Evolutionary conservation across 352 stramenopile genomes (phyloP).

Genomic region (Phytophthora citricola): DNA sequence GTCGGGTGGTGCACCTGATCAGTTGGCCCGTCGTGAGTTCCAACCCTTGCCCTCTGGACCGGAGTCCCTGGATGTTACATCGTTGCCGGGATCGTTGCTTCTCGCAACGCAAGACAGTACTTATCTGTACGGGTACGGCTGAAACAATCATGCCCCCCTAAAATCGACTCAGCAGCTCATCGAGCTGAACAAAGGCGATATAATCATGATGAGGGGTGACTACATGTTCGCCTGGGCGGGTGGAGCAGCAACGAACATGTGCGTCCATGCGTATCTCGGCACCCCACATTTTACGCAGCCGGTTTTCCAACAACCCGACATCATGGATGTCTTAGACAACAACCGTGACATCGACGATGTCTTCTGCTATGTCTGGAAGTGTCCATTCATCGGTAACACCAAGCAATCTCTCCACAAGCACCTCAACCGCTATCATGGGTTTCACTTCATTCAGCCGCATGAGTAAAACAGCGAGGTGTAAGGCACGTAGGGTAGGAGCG

Average conservation of each 20-base stretch:
- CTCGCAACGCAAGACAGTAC: neutral
- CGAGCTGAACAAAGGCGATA: neutral
- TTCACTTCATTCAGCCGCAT: neutral
- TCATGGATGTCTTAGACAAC: neutral
- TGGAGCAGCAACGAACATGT: neutral
- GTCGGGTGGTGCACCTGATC: neutral
- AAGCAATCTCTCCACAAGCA: neutral
- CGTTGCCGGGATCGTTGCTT: neutral
- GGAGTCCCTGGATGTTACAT: too few species aligned
- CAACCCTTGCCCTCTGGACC: neutral
- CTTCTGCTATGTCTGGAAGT: conserved; percentile 1
- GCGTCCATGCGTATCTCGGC: neutral
- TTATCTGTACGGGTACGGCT: neutral
- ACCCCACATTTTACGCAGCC: neutral
- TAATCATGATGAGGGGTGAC: neutral
- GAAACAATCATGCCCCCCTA: neutral
- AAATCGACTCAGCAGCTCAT: neutral
- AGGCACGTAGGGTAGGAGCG: too few species aligned
- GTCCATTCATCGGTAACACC: neutral
- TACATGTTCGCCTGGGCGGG: neutral
- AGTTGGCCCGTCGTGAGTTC: neutral
- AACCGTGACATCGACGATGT: neutral
- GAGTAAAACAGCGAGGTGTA: neutral
- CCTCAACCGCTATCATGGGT: neutral
- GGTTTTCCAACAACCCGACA: neutral